Percentiles rank a stretch among this genome's conserved stretches.
These are phyloP conservation scores for Trichoderma semiorbis DNA, from an alignment of 2,329 filamentous ascomycete genomes.

Conservation along the genomic window DNA sequence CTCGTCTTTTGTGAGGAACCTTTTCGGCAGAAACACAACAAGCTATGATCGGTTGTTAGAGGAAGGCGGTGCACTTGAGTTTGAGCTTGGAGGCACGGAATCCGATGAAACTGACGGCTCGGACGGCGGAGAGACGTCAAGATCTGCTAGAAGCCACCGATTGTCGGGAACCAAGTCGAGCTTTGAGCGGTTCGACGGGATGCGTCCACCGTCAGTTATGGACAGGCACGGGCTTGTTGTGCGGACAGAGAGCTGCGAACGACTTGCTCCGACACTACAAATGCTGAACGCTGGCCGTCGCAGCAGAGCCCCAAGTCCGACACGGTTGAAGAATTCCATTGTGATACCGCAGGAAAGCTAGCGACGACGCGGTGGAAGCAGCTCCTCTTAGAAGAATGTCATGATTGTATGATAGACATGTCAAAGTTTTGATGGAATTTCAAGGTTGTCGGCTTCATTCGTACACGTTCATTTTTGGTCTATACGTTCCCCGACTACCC, in stretches of 20 bases:
- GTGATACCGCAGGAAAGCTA: slow-evolving; percentile 28
- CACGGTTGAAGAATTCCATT: slow-evolving; percentile 56
- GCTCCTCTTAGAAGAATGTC: neutral
- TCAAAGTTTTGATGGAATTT: neutral
- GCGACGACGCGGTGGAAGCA: neutral
- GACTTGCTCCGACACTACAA: slow-evolving; percentile 57
- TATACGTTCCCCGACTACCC: neutral
- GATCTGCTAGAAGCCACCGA: slow-evolving; percentile 60
- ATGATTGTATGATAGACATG: slow-evolving; percentile 11
- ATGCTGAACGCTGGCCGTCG: slow-evolving; percentile 55
- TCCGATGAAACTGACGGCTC: slow-evolving; percentile 63
- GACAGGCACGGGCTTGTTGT: slow-evolving; percentile 71
- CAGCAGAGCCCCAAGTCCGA: slow-evolving; percentile 56
- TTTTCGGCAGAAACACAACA: slow-evolving; percentile 57
- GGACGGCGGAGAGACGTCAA: slow-evolving; percentile 56
- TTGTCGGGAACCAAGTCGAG: slow-evolving; percentile 64
- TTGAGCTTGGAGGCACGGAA: slow-evolving; percentile 70
- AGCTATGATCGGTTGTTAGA: slow-evolving; percentile 84
- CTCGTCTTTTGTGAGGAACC: slow-evolving; percentile 55
- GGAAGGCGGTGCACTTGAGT: slow-evolving; percentile 69
- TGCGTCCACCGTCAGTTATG: slow-evolving; percentile 44
- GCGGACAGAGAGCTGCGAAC: slow-evolving; percentile 81
- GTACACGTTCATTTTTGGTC: neutral
- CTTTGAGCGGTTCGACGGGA: slow-evolving; percentile 49
- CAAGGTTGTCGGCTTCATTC: neutral